phyloP scores from a whole-genome alignment of 306 rosid species.

The Elaeagnus macrophylla region DNA sequence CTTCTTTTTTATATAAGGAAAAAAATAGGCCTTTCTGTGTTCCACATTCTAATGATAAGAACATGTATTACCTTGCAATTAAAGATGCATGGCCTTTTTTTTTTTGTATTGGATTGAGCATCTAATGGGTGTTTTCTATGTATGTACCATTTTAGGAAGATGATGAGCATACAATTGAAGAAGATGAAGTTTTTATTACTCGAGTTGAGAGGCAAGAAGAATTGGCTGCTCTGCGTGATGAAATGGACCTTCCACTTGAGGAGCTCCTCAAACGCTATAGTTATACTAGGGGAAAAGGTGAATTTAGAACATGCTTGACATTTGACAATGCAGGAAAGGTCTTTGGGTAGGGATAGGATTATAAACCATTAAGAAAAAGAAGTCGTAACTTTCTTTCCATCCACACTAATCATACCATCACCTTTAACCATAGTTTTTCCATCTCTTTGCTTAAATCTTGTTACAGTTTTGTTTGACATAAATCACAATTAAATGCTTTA shows the following conservation, averaged over 20 bases:
- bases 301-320: slow-evolving; percentile 6
- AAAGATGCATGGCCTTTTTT: not conserved
- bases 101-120: not conserved
- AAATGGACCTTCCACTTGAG: slow-evolving; percentile 87
- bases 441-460: no score
- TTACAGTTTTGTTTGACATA: no score
- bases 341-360: not conserved
- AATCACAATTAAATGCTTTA: no score
- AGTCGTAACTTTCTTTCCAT: no score
- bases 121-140: slow-evolving; percentile 15
- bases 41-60: no score
- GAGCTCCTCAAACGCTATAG: slow-evolving; percentile 78
- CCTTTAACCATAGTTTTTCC: no score
- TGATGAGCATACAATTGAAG: slow-evolving; percentile 79
- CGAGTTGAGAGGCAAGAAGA: slow-evolving; percentile 78
- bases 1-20: no score
- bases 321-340: not conserved
- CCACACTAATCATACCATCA: no score
- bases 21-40: no score
- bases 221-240: slow-evolving; percentile 71
- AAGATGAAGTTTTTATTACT: slow-evolving; percentile 82
- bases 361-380: no score
- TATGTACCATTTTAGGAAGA: slow-evolving; percentile 73
- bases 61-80: no score
- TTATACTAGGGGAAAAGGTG: slow-evolving; percentile 47